A percentile compares a stretch with the other conserved stretches of the same genome.
Conservation (phyloP, 768 basidiomycete species). For the Cyclocybe aegerita region DNA sequence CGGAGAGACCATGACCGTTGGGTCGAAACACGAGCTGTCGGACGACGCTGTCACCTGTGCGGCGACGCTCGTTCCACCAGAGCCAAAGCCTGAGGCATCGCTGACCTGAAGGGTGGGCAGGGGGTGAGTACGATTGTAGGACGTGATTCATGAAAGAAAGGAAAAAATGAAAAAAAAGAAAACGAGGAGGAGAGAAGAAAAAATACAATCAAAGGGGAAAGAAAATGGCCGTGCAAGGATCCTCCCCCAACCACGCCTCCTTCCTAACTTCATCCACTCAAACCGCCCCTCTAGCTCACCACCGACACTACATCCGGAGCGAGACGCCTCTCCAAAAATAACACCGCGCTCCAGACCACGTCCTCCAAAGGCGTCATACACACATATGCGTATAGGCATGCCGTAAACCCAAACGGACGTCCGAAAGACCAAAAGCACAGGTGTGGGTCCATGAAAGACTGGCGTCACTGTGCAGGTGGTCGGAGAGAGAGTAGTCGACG, state of each 20-base stretch:
- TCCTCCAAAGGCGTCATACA: no score
- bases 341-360: no score
- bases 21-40: slow-evolving; percentile 62
- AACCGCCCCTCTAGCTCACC: not conserved
- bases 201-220: not conserved
- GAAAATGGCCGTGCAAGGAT: not conserved
- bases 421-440: no score
- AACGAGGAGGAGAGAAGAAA: not conserved
- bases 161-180: slow-evolving; percentile 1
- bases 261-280: not conserved
- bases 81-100: slow-evolving; percentile 49
- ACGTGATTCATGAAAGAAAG: not conserved
- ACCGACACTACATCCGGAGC: no score
- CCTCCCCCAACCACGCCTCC: not conserved
- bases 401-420: no score
- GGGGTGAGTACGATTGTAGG: not conserved
- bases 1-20: slow-evolving; percentile 44
- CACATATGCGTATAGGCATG: no score
- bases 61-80: slow-evolving; percentile 73
- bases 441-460: no score
- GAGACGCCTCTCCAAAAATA: no score
- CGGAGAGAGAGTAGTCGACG: no score
- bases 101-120: slow-evolving; percentile 26
- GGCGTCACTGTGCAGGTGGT: no score
- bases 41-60: slow-evolving; percentile 51